Percentiles rank a stretch among this genome's conserved stretches.
phyloP scores from a whole-genome alignment of 108 stramenopile genomes.

The Pseudonitzschia multiseries region DNA sequence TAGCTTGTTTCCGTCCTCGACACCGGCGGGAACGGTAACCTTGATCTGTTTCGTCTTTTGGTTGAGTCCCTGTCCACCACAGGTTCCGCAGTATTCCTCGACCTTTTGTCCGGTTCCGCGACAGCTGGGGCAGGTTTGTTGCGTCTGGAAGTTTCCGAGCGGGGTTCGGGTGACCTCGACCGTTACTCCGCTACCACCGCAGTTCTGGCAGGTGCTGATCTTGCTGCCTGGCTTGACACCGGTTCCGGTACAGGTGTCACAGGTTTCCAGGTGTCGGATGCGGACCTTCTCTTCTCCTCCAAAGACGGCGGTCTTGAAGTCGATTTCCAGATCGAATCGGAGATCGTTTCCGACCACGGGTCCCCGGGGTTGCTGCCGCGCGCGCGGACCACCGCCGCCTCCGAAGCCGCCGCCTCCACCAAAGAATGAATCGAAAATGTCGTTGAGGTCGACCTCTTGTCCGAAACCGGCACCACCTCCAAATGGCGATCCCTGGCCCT shows the following conservation, averaged over 20 bases:
- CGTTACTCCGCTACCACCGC: conserved; percentile 88
- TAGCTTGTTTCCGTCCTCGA: conserved; percentile 95
- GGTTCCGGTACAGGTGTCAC: conserved; percentile 83
- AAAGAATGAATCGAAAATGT: conserved; percentile 96
- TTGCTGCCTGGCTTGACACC: conserved; percentile 89
- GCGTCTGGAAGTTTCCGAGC: conserved; percentile 94
- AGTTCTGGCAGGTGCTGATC: conserved; percentile 79
- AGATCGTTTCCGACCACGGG: conserved; percentile 88
- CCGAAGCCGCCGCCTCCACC: conserved; percentile 77
- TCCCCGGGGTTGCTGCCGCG: conserved; percentile 51
- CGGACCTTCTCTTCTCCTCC: conserved; percentile 95
- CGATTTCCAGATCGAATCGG: conserved; percentile 90
- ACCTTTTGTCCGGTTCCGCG: conserved; percentile 91
- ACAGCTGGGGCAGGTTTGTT: conserved; percentile 92
- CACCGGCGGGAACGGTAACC: conserved; percentile 94
- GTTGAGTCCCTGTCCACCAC: conserved; percentile 88
- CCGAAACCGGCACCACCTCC: conserved; percentile 81
- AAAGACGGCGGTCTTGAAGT: conserved; percentile 96
- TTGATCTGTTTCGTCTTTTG: conserved; percentile 95
- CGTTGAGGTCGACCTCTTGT: conserved; percentile 92
- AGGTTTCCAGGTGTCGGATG: conserved; percentile 91
- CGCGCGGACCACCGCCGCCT: conserved; percentile 62
- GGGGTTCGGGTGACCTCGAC: conserved; percentile 95
- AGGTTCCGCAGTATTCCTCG: conserved; percentile 94
- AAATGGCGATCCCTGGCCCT: conserved; percentile 29